Base-by-base conservation (phyloP, 176 grass and related monocot species). In the Phragmites australis region DNA sequence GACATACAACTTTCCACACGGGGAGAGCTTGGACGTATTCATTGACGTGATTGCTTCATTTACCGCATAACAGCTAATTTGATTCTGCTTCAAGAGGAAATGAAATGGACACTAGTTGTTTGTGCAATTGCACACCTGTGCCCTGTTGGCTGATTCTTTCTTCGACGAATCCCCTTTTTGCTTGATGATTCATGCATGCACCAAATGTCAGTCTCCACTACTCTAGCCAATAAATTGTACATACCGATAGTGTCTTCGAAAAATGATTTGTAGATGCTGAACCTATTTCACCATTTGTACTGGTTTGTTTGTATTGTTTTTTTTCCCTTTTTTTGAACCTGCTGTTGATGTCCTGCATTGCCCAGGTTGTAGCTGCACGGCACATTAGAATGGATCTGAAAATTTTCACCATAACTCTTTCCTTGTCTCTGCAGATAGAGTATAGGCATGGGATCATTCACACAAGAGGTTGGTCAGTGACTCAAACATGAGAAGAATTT, bases 341-440 rank as follows among this genome's bases (percentile, higher is more conserved):
- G 15, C 13, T 60, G 5, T 32, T 62, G 27, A 32, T 62, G 58
- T 17, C 27, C 32, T 37, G 34, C 34, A 19, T 37, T 37, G 15
- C 60, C 60, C 61, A 45, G 73, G 70, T 80, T 80, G 68, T 39
- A 65, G 54, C n/a, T n/a, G n/a, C 21, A 37, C 83, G 68, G 56
- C 53, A 31, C 41, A 88, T 65, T 64, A 73, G 42, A 83, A 89
- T 59, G 86, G 69, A 84, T 15, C 64, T 71, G 2, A 43, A 83
- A 52, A 6, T 52, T 23, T 74, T 45, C 80, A 50, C 82, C 84
- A 10, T 54, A 64, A 52, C 15, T 78, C 63, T 85, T 79, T 62
- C 85, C 50, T 17, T 83, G 62, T 57, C 43, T 86, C 4, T 1
- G 44, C 4, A 22, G 15, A 76, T 74, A 59, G 72, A 6, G 49